These are phyloP conservation scores for Phaeophleospora eucalypticola DNA, from an alignment of 2,329 filamentous ascomycete genomes.

Conservation along the genomic window DNA sequence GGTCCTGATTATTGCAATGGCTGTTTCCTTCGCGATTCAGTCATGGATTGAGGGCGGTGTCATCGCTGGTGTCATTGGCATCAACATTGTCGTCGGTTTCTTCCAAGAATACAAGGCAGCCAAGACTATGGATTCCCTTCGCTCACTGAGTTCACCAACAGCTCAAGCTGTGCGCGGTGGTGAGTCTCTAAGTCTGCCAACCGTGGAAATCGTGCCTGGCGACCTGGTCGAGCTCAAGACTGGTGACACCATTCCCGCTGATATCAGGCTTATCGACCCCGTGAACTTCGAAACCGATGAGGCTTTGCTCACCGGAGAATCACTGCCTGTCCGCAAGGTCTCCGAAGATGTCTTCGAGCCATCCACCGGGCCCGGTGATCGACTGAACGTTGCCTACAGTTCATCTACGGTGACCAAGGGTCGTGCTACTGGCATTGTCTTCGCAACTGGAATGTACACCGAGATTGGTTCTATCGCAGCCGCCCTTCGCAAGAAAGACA, in stretches of 20 bases:
- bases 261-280: slow-evolving; percentile 40
- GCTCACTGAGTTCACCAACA: slow-evolving; percentile 45
- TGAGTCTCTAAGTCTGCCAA: slow-evolving; percentile 38
- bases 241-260: slow-evolving; percentile 49
- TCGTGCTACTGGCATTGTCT: slow-evolving; percentile 64
- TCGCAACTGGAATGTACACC: slow-evolving; percentile 68
- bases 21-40: slow-evolving; percentile 44
- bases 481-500: slow-evolving; percentile 59
- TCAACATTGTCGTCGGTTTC: slow-evolving; percentile 46
- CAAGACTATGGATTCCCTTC: slow-evolving; percentile 48
- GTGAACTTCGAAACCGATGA: slow-evolving; percentile 73
- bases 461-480: slow-evolving; percentile 74
- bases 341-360: slow-evolving; percentile 51
- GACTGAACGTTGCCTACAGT: slow-evolving; percentile 67
- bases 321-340: slow-evolving; percentile 63
- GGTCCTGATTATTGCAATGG: slow-evolving; percentile 50
- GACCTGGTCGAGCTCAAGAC: slow-evolving; percentile 46
- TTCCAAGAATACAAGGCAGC: slow-evolving; percentile 46
- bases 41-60: slow-evolving; percentile 49
- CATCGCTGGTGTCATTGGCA: slow-evolving; percentile 42
- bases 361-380: slow-evolving; percentile 61
- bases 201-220: slow-evolving; percentile 44
- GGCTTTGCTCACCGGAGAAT: slow-evolving; percentile 70
- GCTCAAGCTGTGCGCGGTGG: slow-evolving; percentile 46
- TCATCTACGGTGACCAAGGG: slow-evolving; percentile 69